Evolutionary conservation across 2,329 filamentous ascomycete species (phyloP), one percentile per base, ranked within the genome.

Genomic region (Rhinocladiella similis): DNA sequence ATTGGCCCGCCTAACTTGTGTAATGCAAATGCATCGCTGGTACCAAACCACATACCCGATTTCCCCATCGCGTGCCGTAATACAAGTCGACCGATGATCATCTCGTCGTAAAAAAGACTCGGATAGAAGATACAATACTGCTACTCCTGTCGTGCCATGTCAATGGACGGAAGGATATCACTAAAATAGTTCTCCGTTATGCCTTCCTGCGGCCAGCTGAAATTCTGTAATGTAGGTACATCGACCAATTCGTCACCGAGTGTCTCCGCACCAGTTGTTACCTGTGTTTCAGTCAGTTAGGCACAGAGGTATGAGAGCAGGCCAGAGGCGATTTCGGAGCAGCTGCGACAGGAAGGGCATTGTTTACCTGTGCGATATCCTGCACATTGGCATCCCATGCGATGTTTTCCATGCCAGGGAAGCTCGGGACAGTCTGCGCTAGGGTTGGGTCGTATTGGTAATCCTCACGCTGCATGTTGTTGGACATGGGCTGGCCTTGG

Each of bases 141-240:
- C 10, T 33, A 12, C 42, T n/a, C 20, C 42, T 25, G 20, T n/a
- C 13, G 19, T 10, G 19, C 13, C 5, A 33, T 33, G 29, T 22
- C 42, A n/a, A 5, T 45, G 19, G 42, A 45, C 4, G 6, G 13
- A 18, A 45, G 42, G 5, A 45, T 45, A n/a, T 45, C 42, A 25
- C 42, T 45, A 18, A 45, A 45, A 25, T 45, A 45, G 16, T 45
- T 45, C 19, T 45, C 42, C 16, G 42, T 45, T 16, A 45, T 45
- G 16, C 42, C 42, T 16, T 45, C 42, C 13, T 45, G 42, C 4
- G 42, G 42, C 42, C 42, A 45, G 20, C 18, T 45, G 42, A 45
- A 45, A 45, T 45, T 16, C 20, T 45, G 42, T 5, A 45, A 25
- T 5, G 42, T 45, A n/a, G 42, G 42, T 6, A 45, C 42, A 14